These are phyloP conservation scores for Magnolia sinica DNA, from an alignment of 164 flowering plant genomes.

Conservation along the genomic window DNA sequence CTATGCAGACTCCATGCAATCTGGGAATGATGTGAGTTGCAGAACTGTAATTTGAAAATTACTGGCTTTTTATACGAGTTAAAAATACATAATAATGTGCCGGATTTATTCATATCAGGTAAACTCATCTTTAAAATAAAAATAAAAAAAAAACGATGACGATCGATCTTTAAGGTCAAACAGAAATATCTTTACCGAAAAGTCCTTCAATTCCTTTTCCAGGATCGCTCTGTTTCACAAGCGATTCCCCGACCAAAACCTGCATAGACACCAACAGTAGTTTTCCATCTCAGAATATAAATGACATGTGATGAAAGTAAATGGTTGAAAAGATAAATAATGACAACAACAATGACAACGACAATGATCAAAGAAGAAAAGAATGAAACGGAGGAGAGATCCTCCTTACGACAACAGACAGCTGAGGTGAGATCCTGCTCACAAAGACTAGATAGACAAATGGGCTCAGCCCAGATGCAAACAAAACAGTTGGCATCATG, in stretches of 20 bases:
- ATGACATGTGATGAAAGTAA: not conserved
- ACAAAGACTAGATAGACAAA: not conserved
- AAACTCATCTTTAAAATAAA: not conserved
- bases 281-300: not conserved
- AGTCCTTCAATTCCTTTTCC: slow-evolving; percentile 62
- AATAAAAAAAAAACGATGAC: too few relatives aligned
- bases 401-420: not conserved
- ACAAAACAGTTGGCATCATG: too few relatives aligned
- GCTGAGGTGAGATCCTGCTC: not conserved
- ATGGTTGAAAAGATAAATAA: not conserved
- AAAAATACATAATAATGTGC: not conserved
- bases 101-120: not conserved
- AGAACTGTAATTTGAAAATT: too few relatives aligned
- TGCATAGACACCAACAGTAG: slow-evolving; percentile 23
- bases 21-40: too few relatives aligned
- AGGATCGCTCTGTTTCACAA: slow-evolving; percentile 77
- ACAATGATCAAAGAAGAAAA: not conserved
- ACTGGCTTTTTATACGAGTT: not conserved
- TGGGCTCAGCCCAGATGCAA: too few relatives aligned
- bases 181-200: slow-evolving; percentile 77
- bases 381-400: not conserved
- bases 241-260: slow-evolving; percentile 94
- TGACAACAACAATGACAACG: not conserved
- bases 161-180: slow-evolving; percentile 13
- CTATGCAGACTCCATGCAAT: too few relatives aligned